Evolutionary conservation across 2,329 filamentous ascomycete genomes (phyloP).

Genomic region (Cytospora mali): DNA sequence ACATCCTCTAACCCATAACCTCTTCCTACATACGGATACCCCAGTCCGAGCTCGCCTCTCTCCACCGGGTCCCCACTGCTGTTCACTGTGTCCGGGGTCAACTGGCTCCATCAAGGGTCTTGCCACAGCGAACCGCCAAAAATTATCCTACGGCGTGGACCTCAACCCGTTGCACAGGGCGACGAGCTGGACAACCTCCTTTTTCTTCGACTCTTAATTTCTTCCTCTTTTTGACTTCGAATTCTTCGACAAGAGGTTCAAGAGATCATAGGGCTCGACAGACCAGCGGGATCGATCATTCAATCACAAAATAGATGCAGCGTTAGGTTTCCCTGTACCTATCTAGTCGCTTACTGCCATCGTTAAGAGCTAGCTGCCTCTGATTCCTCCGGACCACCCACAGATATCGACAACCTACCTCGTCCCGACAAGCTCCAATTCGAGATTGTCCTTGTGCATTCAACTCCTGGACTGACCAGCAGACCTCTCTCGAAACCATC

Average conservation of each 20-base stretch:
- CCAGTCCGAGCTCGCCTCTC: slow-evolving; percentile 23
- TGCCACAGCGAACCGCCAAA: slow-evolving; percentile 28
- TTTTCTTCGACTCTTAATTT: slow-evolving; percentile 24
- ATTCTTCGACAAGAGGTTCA: slow-evolving; percentile 12
- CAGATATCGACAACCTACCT: slow-evolving; percentile 5
- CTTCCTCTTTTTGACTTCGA: neutral
- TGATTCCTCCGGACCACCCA: slow-evolving; percentile 36
- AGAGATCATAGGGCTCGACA: slow-evolving; percentile 14
- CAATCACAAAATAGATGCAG: slow-evolving; percentile 34
- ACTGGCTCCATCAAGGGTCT: slow-evolving; percentile 23
- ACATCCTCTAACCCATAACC: slow-evolving; percentile 17
- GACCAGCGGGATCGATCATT: slow-evolving; percentile 22
- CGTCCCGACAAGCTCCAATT: slow-evolving; percentile 16
- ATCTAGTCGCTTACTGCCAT: slow-evolving; percentile 26
- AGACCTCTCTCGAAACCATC: slow-evolving; percentile 14
- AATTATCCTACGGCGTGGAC: slow-evolving; percentile 26
- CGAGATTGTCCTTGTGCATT: slow-evolving; percentile 12
- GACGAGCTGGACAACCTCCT: slow-evolving; percentile 25
- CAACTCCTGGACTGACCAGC: slow-evolving; percentile 10
- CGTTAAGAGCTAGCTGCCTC: slow-evolving; percentile 13
- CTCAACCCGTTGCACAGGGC: slow-evolving; percentile 28
- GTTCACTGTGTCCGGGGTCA: slow-evolving; percentile 28
- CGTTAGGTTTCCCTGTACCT: slow-evolving; percentile 39
- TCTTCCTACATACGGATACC: slow-evolving; percentile 10
- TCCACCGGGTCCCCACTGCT: slow-evolving; percentile 9